These are phyloP conservation scores for Didymellaceae sp. DNA, from an alignment of 2,329 filamentous ascomycete species.

Conservation along the genomic window DNA sequence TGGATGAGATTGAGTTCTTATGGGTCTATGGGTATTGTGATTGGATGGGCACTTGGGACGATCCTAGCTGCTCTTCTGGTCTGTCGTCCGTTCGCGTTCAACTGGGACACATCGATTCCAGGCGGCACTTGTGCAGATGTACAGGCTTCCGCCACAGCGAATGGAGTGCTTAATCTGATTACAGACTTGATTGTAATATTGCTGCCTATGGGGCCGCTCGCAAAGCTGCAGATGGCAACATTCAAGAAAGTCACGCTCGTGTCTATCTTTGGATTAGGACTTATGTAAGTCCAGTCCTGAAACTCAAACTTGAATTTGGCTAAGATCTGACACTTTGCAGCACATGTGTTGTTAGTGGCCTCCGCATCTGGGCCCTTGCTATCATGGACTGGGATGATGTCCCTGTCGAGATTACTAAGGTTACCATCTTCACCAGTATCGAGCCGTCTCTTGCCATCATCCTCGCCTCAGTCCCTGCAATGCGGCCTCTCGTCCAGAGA, in stretches of 20 bases:
- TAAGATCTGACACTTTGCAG: too few relatives aligned
- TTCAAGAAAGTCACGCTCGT: background rate
- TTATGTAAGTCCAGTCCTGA: background rate
- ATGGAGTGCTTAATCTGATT: background rate
- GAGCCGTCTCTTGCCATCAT: too few relatives aligned
- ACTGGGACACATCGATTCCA: background rate
- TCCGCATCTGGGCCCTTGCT: too few relatives aligned
- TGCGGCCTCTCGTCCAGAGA: too few relatives aligned
- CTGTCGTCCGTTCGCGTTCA: background rate
- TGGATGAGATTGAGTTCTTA: too few relatives aligned
- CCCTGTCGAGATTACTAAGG: too few relatives aligned
- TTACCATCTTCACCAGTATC: too few relatives aligned
- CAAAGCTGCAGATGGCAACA: background rate
- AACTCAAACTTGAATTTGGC: too few relatives aligned
- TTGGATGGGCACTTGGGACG: background rate
- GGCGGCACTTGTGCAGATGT: background rate
- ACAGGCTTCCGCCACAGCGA: background rate
- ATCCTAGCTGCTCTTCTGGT: background rate
- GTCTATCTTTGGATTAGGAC: background rate
- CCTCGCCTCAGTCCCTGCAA: too few relatives aligned
- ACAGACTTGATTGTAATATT: background rate
- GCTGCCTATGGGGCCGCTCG: background rate
- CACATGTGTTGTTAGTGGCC: too few relatives aligned
- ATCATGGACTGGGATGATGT: too few relatives aligned
- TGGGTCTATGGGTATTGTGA: background rate